A percentile compares a stretch with the other conserved stretches of the same genome.
phyloP scores from a whole-genome alignment of 805 yeast species.

The Saccharomyces eubayanus region DNA sequence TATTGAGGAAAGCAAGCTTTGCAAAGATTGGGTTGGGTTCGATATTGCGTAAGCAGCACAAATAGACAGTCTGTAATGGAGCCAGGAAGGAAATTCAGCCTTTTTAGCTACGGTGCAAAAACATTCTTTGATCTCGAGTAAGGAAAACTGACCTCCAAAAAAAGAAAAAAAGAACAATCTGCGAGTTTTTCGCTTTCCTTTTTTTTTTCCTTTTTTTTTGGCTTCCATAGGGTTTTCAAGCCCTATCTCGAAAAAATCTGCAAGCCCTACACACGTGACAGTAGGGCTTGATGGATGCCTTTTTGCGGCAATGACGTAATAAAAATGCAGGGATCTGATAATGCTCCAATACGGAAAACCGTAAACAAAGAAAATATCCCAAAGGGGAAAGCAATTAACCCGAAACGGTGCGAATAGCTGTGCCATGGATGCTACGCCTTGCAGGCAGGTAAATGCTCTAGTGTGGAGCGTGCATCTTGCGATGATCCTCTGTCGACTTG shows the following conservation, averaged over 20 bases:
- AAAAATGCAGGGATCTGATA: background rate
- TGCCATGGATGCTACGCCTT: background rate
- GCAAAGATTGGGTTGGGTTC: background rate
- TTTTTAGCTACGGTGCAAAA: background rate
- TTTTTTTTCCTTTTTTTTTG: background rate
- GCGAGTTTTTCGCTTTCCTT: background rate
- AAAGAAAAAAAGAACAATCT: background rate
- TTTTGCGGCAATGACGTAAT: background rate
- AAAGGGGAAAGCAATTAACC: background rate
- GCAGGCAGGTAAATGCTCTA: background rate
- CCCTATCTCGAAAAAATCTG: background rate
- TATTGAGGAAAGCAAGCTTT: background rate
- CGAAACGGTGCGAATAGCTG: background rate
- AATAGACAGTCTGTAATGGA: background rate
- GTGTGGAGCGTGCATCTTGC: background rate
- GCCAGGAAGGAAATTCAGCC: background rate
- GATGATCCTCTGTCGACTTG: background rate
- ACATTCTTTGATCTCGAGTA: background rate
- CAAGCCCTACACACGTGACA: background rate
- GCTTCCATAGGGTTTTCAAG: background rate
- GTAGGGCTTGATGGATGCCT: background rate
- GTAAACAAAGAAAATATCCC: conserved; percentile 1
- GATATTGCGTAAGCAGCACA: background rate
- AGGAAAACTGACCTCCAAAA: background rate
- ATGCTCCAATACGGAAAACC: conserved; percentile 2